Conservation (phyloP, 768 basidiomycete species). For the Boletus huronensis region DNA sequence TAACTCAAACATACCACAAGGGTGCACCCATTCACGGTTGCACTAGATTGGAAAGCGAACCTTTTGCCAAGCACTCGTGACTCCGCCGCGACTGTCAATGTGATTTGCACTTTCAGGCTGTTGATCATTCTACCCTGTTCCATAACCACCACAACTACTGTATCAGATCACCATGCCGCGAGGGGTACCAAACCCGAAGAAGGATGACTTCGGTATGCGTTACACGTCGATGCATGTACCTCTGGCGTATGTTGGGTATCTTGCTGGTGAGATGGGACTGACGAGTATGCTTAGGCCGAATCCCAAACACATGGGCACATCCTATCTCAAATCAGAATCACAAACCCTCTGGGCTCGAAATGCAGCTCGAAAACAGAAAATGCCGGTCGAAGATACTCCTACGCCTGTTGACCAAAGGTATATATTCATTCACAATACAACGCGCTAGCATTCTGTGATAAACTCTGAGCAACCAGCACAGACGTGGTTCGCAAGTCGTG, state of each 20-base stretch:
- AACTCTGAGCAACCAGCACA: constrained; percentile 35
- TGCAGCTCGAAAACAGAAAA: constrained; percentile 50
- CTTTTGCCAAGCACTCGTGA: background rate
- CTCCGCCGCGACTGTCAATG: background rate
- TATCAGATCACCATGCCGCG: constrained; percentile 57
- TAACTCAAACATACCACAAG: background rate
- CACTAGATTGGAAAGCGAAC: constrained; percentile 14
- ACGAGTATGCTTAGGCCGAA: constrained; percentile 50
- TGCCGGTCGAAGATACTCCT: constrained; percentile 37
- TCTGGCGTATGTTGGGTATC: constrained; percentile 48
- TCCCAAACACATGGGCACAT: constrained; percentile 75
- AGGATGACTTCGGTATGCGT: constrained; percentile 77
- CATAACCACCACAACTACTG: background rate
- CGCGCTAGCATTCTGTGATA: constrained; percentile 15
- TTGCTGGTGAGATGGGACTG: constrained; percentile 8
- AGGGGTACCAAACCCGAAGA: constrained; percentile 76
- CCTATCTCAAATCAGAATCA: constrained; percentile 73
- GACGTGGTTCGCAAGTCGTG: constrained; percentile 75
- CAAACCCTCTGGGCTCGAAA: constrained; percentile 76
- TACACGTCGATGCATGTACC: constrained; percentile 83
- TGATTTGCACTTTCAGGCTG: background rate
- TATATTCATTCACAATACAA: constrained; percentile 4
- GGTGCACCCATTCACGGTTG: background rate
- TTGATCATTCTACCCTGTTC: background rate
- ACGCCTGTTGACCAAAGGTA: constrained; percentile 47